Evolutionary conservation across 257 asterid species (phyloP).

Genomic region (Solanum paucissectum): DNA sequence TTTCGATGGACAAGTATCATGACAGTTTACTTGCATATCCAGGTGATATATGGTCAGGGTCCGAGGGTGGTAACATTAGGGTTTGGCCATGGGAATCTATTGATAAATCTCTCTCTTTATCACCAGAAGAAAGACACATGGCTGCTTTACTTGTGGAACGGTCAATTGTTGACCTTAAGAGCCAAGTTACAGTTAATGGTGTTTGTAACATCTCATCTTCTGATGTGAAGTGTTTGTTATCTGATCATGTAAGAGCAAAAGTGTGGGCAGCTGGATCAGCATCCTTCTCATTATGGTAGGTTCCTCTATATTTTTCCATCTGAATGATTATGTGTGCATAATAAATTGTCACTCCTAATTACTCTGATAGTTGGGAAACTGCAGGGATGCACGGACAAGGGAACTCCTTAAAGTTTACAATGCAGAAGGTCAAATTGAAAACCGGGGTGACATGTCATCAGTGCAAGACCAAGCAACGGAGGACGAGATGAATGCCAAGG

Average conservation of each 20-base stretch:
- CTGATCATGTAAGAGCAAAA: constrained; percentile 56
- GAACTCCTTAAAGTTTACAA: constrained; percentile 76
- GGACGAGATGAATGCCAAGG: constrained; percentile 67
- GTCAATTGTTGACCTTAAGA: constrained; percentile 62
- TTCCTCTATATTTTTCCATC: background rate
- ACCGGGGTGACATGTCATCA: constrained; percentile 50
- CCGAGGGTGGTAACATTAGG: constrained; percentile 63
- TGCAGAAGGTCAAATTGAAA: constrained; percentile 80
- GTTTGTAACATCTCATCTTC: constrained; percentile 73
- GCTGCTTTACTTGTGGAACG: constrained; percentile 82
- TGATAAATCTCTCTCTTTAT: constrained; percentile 69
- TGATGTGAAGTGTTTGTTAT: constrained; percentile 63
- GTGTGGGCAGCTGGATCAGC: constrained; percentile 76
- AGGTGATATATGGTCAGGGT: constrained; percentile 97
- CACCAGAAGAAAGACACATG: constrained; percentile 82
- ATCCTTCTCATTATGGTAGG: constrained; percentile 74
- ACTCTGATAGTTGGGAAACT: constrained; percentile 2
- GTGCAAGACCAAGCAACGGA: constrained; percentile 64
- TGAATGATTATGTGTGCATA: background rate
- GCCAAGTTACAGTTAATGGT: constrained; percentile 84
- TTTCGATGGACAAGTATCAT: background rate
- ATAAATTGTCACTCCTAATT: constrained; percentile 3
- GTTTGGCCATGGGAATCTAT: constrained; percentile 90
- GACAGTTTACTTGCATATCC: background rate
- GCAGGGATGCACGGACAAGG: constrained; percentile 88